A percentile compares a stretch with the other conserved stretches of the same genome.
These are phyloP conservation scores for Letharia lupina DNA, from an alignment of 495 filamentous ascomycete genomes.

Conservation along the genomic window DNA sequence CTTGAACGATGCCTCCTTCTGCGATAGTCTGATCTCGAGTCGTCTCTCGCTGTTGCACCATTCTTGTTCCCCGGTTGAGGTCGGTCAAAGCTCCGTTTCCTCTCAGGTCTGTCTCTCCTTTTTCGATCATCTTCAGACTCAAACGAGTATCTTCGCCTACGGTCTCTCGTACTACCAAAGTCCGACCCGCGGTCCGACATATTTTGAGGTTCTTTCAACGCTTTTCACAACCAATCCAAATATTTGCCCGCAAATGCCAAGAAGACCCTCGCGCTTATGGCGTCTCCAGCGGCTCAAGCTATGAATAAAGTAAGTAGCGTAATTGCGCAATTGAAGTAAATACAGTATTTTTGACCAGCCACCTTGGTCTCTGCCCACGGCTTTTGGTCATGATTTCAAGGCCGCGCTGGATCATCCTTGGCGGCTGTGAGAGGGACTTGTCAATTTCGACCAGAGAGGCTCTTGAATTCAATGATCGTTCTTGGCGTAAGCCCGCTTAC, in stretches of 20 bases:
- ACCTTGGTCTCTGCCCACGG: neutral
- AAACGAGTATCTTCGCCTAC: constrained; percentile 1
- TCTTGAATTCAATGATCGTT: neutral
- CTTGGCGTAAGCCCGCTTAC: neutral
- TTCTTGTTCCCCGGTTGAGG: neutral
- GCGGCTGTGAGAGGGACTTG: neutral
- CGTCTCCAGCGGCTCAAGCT: neutral
- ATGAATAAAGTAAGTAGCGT: neutral
- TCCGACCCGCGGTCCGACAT: neutral
- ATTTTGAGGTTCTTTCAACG: neutral
- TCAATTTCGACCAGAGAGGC: neutral
- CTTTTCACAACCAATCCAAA: neutral
- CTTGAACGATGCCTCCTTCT: neutral
- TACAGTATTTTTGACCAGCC: too few species aligned
- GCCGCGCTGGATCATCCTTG: neutral
- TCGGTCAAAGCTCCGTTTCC: constrained; percentile 4
- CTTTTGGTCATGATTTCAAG: neutral
- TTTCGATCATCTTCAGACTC: constrained; percentile 1
- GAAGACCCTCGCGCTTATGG: neutral
- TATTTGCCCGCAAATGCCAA: neutral
- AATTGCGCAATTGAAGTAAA: neutral
- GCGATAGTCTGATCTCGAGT: constrained; percentile 8
- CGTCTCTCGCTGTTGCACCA: neutral
- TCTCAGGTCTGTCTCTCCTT: neutral
- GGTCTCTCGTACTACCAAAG: neutral